Conservation (phyloP, 129 eudicot species). For the Chrysanthemum lavandulifolium region DNA sequence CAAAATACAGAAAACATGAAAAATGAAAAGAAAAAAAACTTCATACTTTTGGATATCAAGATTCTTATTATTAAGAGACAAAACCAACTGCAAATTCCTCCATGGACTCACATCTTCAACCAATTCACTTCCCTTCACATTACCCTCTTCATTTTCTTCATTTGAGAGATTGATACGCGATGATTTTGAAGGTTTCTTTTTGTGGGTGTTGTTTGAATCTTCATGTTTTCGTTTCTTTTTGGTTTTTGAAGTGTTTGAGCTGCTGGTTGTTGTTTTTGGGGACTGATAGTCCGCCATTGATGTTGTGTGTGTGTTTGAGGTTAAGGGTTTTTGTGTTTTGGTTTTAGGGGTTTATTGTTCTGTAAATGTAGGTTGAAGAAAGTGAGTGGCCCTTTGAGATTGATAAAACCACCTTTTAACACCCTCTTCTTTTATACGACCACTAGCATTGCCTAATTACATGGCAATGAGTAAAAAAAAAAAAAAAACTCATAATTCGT, state of each 20-base stretch:
- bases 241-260: slow-evolving; percentile 28
- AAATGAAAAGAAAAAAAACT: no score
- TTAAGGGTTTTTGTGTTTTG: slow-evolving; percentile 28
- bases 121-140: slow-evolving; percentile 18
- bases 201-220: slow-evolving; percentile 18
- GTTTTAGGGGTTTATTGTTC: slow-evolving; percentile 7
- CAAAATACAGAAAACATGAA: not conserved
- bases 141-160: not conserved
- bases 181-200: slow-evolving; percentile 36
- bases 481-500: no score
- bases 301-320: not conserved
- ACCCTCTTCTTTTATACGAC: not conserved
- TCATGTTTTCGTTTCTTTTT: slow-evolving; percentile 40
- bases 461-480: no score
- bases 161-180: slow-evolving; percentile 29
- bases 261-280: slow-evolving; percentile 31
- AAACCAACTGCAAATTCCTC: slow-evolving; percentile 65
- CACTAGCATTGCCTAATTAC: no score
- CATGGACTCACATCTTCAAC: slow-evolving; percentile 42
- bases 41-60: slow-evolving; percentile 41
- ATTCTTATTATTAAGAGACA: slow-evolving; percentile 52
- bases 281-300: slow-evolving; percentile 43
- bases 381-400: not conserved
- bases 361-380: not conserved
- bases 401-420: not conserved